A percentile compares a stretch with the other conserved stretches of the same genome.
These are phyloP conservation scores for Epithele typhae DNA, from an alignment of 768 basidiomycete genomes.

Conservation along the genomic window DNA sequence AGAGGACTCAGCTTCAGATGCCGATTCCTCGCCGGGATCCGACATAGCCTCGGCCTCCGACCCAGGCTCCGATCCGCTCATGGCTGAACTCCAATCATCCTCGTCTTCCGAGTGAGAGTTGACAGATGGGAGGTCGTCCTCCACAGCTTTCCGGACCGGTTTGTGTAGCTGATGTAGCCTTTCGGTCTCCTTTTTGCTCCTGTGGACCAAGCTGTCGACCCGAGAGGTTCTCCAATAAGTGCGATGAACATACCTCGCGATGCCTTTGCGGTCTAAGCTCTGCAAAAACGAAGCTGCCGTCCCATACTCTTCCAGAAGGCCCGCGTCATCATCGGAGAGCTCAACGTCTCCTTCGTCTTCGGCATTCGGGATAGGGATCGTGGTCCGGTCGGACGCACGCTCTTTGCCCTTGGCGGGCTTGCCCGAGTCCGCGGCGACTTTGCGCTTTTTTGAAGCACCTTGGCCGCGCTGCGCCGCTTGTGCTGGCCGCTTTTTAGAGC, in stretches of 20 bases:
- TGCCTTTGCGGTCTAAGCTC: constrained; percentile 70
- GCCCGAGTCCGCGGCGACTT: constrained; percentile 43
- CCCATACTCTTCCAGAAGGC: constrained; percentile 62
- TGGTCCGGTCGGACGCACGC: constrained; percentile 52
- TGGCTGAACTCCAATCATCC: constrained; percentile 48
- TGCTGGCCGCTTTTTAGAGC: constrained; percentile 28
- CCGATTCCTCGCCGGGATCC: constrained; percentile 13
- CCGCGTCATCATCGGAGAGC: constrained; percentile 67
- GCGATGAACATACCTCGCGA: constrained; percentile 61
- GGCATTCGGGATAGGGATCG: constrained; percentile 56
- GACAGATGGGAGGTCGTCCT: constrained; percentile 65
- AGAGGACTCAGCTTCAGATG: constrained; percentile 7
- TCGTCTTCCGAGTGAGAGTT: constrained; percentile 63
- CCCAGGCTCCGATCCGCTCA: constrained; percentile 29
- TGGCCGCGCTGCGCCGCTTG: constrained; percentile 30
- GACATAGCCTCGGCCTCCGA: constrained; percentile 26
- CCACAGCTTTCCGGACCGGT: constrained; percentile 39
- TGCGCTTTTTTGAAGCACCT: constrained; percentile 6
- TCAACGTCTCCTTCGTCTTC: constrained; percentile 46
- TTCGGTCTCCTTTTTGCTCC: constrained; percentile 83
- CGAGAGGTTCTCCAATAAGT: too few species aligned
- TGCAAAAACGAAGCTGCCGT: constrained; percentile 62
- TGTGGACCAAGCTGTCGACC: too few species aligned
- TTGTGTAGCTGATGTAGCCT: constrained; percentile 65
- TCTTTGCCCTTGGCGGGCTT: constrained; percentile 45